These are phyloP conservation scores for Moesziomyces sp. DNA, from an alignment of 1,284 basidiomycete genomes.

Conservation along the genomic window DNA sequence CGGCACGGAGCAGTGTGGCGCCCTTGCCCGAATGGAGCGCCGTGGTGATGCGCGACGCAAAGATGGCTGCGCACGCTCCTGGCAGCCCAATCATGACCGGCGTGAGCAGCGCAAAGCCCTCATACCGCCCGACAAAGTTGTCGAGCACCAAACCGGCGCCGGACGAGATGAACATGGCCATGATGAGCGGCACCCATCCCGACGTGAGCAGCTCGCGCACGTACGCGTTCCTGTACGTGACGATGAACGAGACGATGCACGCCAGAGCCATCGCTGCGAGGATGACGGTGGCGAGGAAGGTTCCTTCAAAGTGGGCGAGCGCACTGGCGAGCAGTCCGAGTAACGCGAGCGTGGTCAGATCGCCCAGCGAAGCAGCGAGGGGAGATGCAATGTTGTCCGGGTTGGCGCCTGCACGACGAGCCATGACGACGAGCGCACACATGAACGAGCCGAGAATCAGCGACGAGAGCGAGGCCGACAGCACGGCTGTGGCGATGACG, in stretches of 20 bases:
- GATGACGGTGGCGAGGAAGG: constrained; percentile 70
- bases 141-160: constrained; percentile 92
- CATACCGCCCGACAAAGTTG: constrained; percentile 83
- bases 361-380: constrained; percentile 89
- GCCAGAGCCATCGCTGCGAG: constrained; percentile 76
- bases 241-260: constrained; percentile 73
- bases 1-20: constrained; percentile 24
- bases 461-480: constrained; percentile 83
- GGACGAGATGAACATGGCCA: constrained; percentile 90
- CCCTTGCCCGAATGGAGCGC: constrained; percentile 74
- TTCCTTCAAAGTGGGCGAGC: constrained; percentile 67
- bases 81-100: constrained; percentile 82
- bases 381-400: constrained; percentile 97
- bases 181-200: constrained; percentile 89
- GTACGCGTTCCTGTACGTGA: constrained; percentile 74
- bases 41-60: constrained; percentile 89
- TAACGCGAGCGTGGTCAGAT: constrained; percentile 80
- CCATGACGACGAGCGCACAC: constrained; percentile 84
- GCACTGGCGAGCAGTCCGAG: constrained; percentile 66
- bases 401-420: constrained; percentile 80
- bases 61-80: constrained; percentile 86
- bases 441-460: constrained; percentile 90
- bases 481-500: constrained; percentile 89
- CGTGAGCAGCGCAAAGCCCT: constrained; percentile 87
- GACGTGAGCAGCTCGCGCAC: constrained; percentile 79